Conservation (phyloP, 2,329 filamentous ascomycete species). For the Gyromitra esculenta region DNA sequence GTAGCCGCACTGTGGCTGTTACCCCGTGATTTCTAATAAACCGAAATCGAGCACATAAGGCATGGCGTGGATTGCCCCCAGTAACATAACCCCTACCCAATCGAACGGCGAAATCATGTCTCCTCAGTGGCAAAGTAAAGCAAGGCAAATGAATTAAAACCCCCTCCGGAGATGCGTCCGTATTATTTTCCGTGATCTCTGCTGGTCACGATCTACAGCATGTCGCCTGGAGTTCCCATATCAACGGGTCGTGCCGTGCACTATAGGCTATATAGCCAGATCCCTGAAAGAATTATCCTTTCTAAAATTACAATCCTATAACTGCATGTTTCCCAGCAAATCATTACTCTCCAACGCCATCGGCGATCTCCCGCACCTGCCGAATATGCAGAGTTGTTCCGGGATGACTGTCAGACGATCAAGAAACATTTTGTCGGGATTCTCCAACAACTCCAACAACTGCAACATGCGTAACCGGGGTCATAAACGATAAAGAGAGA, state of each 20-base stretch:
- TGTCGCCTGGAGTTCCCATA: slow-evolving; percentile 25
- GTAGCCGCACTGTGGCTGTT: slow-evolving; percentile 9
- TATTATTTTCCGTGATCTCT: slow-evolving; percentile 24
- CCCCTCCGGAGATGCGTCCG: not conserved
- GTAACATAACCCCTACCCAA: not conserved
- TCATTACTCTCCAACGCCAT: slow-evolving; percentile 28
- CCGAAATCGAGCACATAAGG: not conserved
- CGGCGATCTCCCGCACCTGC: slow-evolving; percentile 47
- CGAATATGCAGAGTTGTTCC: slow-evolving; percentile 14
- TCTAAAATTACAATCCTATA: slow-evolving; percentile 18
- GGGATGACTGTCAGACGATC: slow-evolving; percentile 30
- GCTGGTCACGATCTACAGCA: slow-evolving; percentile 17
- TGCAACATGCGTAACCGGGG: not conserved
- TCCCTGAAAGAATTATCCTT: slow-evolving; percentile 1
- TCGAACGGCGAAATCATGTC: slow-evolving; percentile 1
- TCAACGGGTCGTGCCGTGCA: not conserved
- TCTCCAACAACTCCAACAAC: slow-evolving; percentile 19
- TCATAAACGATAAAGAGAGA: slow-evolving; percentile 16
- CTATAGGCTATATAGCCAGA: not conserved
- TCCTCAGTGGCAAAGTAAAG: not conserved
- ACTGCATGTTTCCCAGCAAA: slow-evolving; percentile 15
- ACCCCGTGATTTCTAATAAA: slow-evolving; percentile 12
- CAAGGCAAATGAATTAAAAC: not conserved
- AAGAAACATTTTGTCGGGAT: slow-evolving; percentile 24
- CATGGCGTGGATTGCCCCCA: not conserved